phyloP scores from a whole-genome alignment of 768 basidiomycete species.

The Xanthoconium stramineum region DNA sequence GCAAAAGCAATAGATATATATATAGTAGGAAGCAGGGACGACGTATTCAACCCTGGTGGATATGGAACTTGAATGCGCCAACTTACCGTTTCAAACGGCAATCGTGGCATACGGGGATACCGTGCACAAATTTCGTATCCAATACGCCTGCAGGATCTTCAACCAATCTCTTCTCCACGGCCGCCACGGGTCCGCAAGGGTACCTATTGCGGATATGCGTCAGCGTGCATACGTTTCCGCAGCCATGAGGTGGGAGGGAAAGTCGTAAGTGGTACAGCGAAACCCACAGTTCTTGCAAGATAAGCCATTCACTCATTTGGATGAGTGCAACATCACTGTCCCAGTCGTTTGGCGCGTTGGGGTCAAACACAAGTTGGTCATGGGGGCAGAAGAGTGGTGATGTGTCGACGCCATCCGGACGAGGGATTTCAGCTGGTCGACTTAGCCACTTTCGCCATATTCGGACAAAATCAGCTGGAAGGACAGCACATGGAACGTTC shows the following conservation, averaged over 20 bases:
- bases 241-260: conserved; percentile 8
- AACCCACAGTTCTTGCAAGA: conserved; percentile 55
- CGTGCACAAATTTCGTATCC: conserved; percentile 41
- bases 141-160: conserved; percentile 29
- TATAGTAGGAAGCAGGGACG: conserved; percentile 1
- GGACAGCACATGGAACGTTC: conserved; percentile 51
- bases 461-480: conserved; percentile 60
- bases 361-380: conserved; percentile 59
- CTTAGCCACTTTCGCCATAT: conserved; percentile 70
- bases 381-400: conserved; percentile 66
- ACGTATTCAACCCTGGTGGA: conserved; percentile 6
- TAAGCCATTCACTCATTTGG: conserved; percentile 62
- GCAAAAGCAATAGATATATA: conserved; percentile 2
- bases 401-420: conserved; percentile 66
- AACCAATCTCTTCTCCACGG: conserved; percentile 37
- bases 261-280: conserved; percentile 4
- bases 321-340: conserved; percentile 57
- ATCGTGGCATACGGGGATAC: conserved; percentile 53
- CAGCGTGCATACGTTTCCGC: conserved; percentile 10
- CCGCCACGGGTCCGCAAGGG: conserved; percentile 50
- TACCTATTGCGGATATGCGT: conserved; percentile 44
- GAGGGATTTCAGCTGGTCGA: conserved; percentile 48
- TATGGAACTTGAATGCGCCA: conserved; percentile 7
- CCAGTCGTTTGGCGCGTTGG: conserved; percentile 56
- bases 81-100: conserved; percentile 60